Conservation (phyloP, 2,329 filamentous ascomycete genomes). For the Metarhizium rileyi region DNA sequence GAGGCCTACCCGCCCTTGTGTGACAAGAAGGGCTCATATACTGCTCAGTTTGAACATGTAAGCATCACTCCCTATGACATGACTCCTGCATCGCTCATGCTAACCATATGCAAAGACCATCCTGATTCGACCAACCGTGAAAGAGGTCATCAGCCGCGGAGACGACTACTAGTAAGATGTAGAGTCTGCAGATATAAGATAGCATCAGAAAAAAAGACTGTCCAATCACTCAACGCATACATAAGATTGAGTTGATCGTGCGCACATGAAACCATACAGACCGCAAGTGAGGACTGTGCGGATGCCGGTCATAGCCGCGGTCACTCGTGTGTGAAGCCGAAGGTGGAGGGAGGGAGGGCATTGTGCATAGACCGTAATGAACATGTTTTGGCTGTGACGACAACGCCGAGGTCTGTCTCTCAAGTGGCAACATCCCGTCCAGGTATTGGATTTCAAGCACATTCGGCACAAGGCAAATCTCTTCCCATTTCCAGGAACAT, state of each 20-base stretch:
- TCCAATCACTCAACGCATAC: constrained; percentile 10
- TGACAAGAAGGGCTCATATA: constrained; percentile 91
- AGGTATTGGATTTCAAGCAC: too few relatives aligned
- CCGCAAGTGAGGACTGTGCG: neutral
- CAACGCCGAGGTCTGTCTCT: neutral
- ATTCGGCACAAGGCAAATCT: too few relatives aligned
- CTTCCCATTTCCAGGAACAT: too few relatives aligned
- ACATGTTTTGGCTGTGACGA: neutral
- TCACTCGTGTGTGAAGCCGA: neutral
- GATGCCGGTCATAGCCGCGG: neutral
- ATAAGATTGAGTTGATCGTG: neutral
- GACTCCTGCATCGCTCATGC: neutral
- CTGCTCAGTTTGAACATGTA: constrained; percentile 90
- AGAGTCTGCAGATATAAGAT: constrained; percentile 8
- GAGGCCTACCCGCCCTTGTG: constrained; percentile 83
- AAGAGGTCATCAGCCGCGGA: constrained; percentile 79
- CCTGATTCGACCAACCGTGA: constrained; percentile 66
- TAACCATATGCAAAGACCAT: constrained; percentile 47
- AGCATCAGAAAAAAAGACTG: constrained; percentile 20
- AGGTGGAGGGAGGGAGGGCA: neutral
- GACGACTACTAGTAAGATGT: constrained; percentile 59
- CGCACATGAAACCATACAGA: neutral
- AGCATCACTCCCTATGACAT: constrained; percentile 23
- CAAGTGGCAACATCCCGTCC: too few relatives aligned
- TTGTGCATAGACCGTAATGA: too few relatives aligned